phyloP scores from a whole-genome alignment of 371 early-diverging fungal species.

The Saksenaea vasiformis region DNA sequence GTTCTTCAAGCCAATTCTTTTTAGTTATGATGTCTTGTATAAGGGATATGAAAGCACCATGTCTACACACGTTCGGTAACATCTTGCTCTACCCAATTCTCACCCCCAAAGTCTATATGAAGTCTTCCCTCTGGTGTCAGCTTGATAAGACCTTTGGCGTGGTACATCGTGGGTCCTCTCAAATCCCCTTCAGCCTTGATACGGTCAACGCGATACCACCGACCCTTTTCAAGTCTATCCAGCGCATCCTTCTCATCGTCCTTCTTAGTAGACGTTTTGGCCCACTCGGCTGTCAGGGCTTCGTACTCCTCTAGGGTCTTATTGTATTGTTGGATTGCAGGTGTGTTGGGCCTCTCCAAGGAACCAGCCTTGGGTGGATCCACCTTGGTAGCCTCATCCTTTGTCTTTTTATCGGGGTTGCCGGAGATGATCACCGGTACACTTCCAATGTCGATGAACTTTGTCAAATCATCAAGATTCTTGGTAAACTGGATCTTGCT shows the following conservation, averaged over 20 bases:
- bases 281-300: slow-evolving; percentile 30
- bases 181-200: slow-evolving; percentile 38
- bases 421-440: slow-evolving; percentile 38
- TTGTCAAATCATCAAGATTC: slow-evolving; percentile 57
- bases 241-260: slow-evolving; percentile 10
- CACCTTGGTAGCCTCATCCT: slow-evolving; percentile 28
- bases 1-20: too few species aligned
- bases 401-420: slow-evolving; percentile 25
- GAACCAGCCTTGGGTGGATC: slow-evolving; percentile 18
- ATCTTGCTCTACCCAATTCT: slow-evolving; percentile 22
- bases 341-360: slow-evolving; percentile 11
- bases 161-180: slow-evolving; percentile 39
- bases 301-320: slow-evolving; percentile 27
- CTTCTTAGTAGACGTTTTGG: slow-evolving; percentile 25
- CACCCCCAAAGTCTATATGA: slow-evolving; percentile 22
- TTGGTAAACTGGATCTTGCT: slow-evolving; percentile 85
- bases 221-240: slow-evolving; percentile 26
- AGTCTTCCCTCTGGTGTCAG: slow-evolving; percentile 18
- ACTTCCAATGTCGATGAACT: slow-evolving; percentile 53
- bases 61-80: slow-evolving; percentile 26
- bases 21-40: too few species aligned
- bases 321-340: slow-evolving; percentile 22
- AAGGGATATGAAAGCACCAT: background rate
- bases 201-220: slow-evolving; percentile 28
- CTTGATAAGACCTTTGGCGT: slow-evolving; percentile 22